Evolutionary conservation across 225 moss, liverwort and hornwort species (phyloP).

Genomic region (Physcomitrium patens): DNA sequence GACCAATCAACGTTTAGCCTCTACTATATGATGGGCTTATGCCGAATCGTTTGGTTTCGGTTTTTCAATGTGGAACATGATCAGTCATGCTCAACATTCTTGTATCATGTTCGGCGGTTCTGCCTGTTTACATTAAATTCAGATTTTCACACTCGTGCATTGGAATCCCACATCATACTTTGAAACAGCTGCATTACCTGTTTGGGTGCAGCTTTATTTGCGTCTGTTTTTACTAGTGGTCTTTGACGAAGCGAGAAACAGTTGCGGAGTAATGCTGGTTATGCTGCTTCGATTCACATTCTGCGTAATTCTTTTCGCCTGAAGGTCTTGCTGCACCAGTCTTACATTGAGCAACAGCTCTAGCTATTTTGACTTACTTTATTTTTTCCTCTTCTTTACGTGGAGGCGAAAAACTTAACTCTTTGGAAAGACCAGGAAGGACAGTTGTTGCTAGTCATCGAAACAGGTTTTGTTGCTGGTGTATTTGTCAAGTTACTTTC

Average conservation of each 20-base stretch:
- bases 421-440: not conserved
- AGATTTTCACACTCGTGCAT: too few species aligned
- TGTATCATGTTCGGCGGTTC: slow-evolving; percentile 44
- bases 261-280: slow-evolving; percentile 9
- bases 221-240: not conserved
- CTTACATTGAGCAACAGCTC: not conserved
- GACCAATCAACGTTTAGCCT: slow-evolving; percentile 32
- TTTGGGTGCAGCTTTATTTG: not conserved
- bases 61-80: slow-evolving; percentile 32
- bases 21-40: slow-evolving; percentile 23
- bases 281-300: not conserved
- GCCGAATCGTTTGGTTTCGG: slow-evolving; percentile 31
- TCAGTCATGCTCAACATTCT: slow-evolving; percentile 39
- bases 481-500: not conserved
- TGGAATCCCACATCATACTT: slow-evolving; percentile 6
- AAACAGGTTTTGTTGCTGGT: not conserved
- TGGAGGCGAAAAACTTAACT: not conserved
- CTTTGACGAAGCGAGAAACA: slow-evolving; percentile 4
- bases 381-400: not conserved
- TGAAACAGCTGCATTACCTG: slow-evolving; percentile 2
- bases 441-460: not conserved
- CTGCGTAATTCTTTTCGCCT: not conserved
- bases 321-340: not conserved
- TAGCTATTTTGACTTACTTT: too few species aligned
- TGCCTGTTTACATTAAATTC: not conserved